Evolutionary conservation across 2,329 filamentous ascomycete genomes (phyloP), one percentile per base, ranked within the genome.

Genomic region (Cladosporium halotolerans): DNA sequence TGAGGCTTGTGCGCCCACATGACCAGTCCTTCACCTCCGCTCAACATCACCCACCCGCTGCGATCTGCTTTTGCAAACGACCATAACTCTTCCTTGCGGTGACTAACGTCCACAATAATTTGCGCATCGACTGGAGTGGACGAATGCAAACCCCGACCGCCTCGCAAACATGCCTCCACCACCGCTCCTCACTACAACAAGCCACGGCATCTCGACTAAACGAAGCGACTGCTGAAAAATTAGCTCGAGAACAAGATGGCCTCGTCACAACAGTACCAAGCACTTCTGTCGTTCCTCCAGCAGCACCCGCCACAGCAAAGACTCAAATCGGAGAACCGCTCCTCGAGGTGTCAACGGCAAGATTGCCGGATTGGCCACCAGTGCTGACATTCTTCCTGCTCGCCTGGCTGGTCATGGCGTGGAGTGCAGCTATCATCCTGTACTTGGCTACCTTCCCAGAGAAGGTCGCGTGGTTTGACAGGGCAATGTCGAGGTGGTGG

Each of bases 381-480:
- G 14, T 53, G 11, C 44, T 55, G 3, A 50, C 50, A 4, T 32
- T 56, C 19, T 23, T 55, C n/a, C 42, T 64, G 11, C 50, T 63
- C 34, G 55, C 51, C 2, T 36, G 62, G 14, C 33, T 61, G 3
- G 38, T 34, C 4, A 36, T 55, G 5, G 48, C 45, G 13, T 56
- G 42, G 55, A 16, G 34, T 3, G 8, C 59, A 9, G 49, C 60
- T 1, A 36, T 58, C 1, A 48, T 63, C 9, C 56, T 66, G 1
- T 59, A 57, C 45, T 53, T 61, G 14, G 58, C 54, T 18, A 61
- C 62, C 16, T 63, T 64, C 33, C 60, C 61, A 5, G 52, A 58
- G 13, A 52, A 14, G 8, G 39, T 41, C 11, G 45, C 31, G 13
- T 49, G 48, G 44, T 8, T 53, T 13, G 48, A 38, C 14, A 10